These are phyloP conservation scores for Sesbania bispinosa DNA, from an alignment of 306 rosid species.

Conservation along the genomic window DNA sequence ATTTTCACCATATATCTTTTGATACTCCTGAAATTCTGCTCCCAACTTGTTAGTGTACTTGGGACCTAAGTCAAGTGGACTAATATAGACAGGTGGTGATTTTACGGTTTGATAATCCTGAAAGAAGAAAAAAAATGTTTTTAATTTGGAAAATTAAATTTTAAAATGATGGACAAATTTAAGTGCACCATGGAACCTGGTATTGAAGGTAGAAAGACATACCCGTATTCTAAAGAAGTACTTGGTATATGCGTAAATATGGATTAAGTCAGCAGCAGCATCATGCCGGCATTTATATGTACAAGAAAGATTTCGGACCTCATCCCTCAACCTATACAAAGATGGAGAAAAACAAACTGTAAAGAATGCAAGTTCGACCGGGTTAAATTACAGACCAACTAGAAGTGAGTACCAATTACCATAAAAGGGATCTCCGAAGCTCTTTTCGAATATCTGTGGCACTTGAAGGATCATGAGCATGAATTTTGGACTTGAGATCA, in stretches of 20 bases:
- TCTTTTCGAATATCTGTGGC: slow-evolving; percentile 66
- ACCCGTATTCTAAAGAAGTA: slow-evolving; percentile 91
- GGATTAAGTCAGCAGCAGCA: slow-evolving; percentile 99
- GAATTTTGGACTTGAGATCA: slow-evolving; percentile 68
- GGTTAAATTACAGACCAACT: background rate
- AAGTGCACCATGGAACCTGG: background rate
- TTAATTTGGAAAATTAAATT: slow-evolving; percentile 3
- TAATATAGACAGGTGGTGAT: slow-evolving; percentile 95
- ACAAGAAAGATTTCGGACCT: slow-evolving; percentile 83
- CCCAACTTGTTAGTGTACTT: slow-evolving; percentile 77
- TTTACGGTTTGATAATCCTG: slow-evolving; percentile 84
- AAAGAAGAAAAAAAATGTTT: slow-evolving; percentile 14
- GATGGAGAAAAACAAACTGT: background rate
- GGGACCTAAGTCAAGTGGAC: slow-evolving; percentile 99
- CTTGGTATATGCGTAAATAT: slow-evolving; percentile 84
- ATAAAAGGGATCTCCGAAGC: slow-evolving; percentile 72
- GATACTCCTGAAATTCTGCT: slow-evolving; percentile 74
- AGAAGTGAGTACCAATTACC: slow-evolving; percentile 41
- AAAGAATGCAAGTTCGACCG: background rate
- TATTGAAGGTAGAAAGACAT: slow-evolving; percentile 17
- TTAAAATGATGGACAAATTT: background rate
- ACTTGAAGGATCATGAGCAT: slow-evolving; percentile 63
- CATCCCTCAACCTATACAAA: slow-evolving; percentile 86
- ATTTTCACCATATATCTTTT: slow-evolving; percentile 83
- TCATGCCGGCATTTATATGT: slow-evolving; percentile 96